A percentile compares a stretch with the other conserved stretches of the same genome.
phyloP scores from a whole-genome alignment of 306 rosid genomes.

The Acmispon strigosus region DNA sequence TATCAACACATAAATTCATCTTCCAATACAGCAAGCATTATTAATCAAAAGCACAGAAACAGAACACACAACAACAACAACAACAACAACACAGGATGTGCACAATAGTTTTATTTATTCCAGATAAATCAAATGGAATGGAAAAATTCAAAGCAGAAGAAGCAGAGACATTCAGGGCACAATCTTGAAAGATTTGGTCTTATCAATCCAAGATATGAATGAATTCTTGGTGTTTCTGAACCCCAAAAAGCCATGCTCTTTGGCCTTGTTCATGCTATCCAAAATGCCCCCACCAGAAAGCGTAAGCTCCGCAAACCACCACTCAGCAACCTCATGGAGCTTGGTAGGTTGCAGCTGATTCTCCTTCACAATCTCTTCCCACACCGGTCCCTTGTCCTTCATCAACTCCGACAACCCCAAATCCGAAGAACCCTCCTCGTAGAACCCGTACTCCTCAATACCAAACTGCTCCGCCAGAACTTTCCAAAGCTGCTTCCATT shows the following conservation, averaged over 20 bases:
- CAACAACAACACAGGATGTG: neutral
- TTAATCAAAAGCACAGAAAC: neutral
- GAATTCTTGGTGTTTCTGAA: conserved; percentile 67
- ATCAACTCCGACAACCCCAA: conserved; percentile 35
- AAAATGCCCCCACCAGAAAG: neutral
- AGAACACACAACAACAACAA: neutral
- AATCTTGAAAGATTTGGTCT: conserved; percentile 41
- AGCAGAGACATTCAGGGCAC: conserved; percentile 32
- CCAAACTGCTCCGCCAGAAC: conserved; percentile 62
- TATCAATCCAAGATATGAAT: conserved; percentile 50
- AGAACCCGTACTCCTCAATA: conserved; percentile 55
- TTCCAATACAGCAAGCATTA: neutral
- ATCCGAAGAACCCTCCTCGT: conserved; percentile 30
- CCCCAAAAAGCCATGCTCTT: conserved; percentile 63
- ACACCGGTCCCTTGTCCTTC: conserved; percentile 47
- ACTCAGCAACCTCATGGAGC: conserved; percentile 44
- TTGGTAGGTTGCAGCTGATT: conserved; percentile 34
- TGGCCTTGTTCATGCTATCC: conserved; percentile 57
- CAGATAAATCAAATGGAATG: neutral
- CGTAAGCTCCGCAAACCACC: conserved; percentile 43
- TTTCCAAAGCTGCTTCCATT: conserved; percentile 67
- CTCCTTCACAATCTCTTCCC: conserved; percentile 66
- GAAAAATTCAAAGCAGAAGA: neutral
- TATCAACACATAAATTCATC: neutral
- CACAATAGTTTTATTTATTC: neutral